phyloP scores from a whole-genome alignment of 75 land plant genomes.

The Selaginella moellendorffii region DNA sequence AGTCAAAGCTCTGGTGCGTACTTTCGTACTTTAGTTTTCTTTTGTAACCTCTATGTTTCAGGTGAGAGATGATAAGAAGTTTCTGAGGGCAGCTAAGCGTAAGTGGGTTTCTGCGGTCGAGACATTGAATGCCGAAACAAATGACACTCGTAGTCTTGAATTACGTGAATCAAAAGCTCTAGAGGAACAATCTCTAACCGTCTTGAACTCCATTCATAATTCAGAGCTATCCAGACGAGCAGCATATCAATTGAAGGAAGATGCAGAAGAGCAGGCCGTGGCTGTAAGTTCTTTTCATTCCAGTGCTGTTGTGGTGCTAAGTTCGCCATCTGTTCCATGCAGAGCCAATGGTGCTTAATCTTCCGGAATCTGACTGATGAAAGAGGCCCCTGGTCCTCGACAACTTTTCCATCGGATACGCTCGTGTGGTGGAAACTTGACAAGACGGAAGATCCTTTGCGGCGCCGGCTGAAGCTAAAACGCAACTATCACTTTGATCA shows the following conservation, averaged over 20 bases:
- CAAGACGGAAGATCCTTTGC: constrained; percentile 78
- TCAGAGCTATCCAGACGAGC: constrained; percentile 52
- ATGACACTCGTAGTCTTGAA: constrained; percentile 32
- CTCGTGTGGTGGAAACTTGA: constrained; percentile 79
- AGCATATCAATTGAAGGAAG: constrained; percentile 44
- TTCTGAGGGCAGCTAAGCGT: constrained; percentile 31
- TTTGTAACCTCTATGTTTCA: constrained; percentile 14
- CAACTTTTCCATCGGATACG: constrained; percentile 45
- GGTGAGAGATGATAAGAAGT: constrained; percentile 73
- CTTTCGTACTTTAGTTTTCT: neutral
- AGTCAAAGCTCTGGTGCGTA: constrained; percentile 52
- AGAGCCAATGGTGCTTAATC: constrained; percentile 92
- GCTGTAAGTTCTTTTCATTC: constrained; percentile 27
- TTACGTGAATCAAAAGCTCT: constrained; percentile 30
- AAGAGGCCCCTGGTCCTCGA: constrained; percentile 92
- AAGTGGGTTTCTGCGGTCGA: constrained; percentile 56
- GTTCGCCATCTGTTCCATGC: no score
- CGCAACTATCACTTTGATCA: constrained; percentile 74
- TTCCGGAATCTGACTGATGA: constrained; percentile 84
- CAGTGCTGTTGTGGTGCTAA: neutral
- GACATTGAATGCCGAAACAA: constrained; percentile 36
- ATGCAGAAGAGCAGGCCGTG: constrained; percentile 78
- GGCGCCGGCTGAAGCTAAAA: constrained; percentile 66
- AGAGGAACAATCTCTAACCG: constrained; percentile 57
- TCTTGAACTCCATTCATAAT: constrained; percentile 34